Conservation (phyloP, 176 grass and related monocot genomes). For the Triticum dicoccoides region DNA sequence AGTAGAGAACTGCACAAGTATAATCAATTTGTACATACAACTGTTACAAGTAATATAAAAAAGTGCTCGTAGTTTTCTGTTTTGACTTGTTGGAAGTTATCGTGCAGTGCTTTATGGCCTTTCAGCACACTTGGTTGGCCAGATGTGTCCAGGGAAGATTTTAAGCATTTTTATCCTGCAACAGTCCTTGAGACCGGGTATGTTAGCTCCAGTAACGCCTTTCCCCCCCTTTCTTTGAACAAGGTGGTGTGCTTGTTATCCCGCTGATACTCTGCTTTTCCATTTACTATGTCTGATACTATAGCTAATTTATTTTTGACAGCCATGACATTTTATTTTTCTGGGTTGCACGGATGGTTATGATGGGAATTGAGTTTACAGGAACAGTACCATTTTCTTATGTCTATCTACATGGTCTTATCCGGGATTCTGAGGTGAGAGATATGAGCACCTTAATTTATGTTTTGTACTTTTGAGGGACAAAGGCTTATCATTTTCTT, state of each 20-base stretch:
- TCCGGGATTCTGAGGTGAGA: constrained; percentile 89
- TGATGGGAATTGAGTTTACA: constrained; percentile 99
- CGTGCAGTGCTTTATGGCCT: constrained; percentile 89
- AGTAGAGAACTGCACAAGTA: not conserved
- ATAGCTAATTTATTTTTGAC: constrained; percentile 35
- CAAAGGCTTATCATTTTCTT: not conserved
- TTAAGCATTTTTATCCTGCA: constrained; percentile 88
- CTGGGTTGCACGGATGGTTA: constrained; percentile 99
- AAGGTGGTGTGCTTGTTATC: not conserved
- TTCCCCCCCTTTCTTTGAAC: constrained; percentile 28
- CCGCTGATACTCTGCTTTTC: constrained; percentile 12
- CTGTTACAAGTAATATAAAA: not conserved
- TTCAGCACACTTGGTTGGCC: constrained; percentile 99
- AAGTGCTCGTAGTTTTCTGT: constrained; percentile 2
- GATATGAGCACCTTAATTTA: not conserved
- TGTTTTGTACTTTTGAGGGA: constrained; percentile 15
- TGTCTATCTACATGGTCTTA: constrained; percentile 98
- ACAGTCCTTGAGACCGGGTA: constrained; percentile 94
- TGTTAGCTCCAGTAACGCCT: constrained; percentile 30
- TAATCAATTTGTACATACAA: constrained; percentile 8
- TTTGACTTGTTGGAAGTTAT: constrained; percentile 34
- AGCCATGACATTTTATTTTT: constrained; percentile 99
- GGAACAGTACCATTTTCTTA: constrained; percentile 85
- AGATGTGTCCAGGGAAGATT: constrained; percentile 75
- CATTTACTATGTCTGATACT: constrained; percentile 21